These are phyloP conservation scores for Sporothrix schenckii DNA, from an alignment of 2,329 filamentous ascomycete genomes.

Conservation along the genomic window DNA sequence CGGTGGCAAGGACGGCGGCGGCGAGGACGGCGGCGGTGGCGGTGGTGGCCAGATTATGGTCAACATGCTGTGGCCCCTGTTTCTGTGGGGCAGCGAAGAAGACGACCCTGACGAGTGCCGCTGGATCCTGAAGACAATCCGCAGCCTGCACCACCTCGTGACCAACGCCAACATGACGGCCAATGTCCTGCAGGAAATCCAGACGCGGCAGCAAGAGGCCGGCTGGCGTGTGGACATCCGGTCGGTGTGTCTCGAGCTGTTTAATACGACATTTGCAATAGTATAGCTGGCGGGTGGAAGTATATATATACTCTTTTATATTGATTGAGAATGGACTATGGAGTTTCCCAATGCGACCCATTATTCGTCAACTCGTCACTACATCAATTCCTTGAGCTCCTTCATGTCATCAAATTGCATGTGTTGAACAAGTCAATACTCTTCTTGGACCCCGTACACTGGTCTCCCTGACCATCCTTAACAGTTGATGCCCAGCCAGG, in stretches of 20 bases:
- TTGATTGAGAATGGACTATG: not conserved
- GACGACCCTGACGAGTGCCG: constrained; percentile 16
- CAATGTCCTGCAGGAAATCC: constrained; percentile 15
- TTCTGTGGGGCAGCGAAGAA: constrained; percentile 18
- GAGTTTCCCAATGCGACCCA: too few relatives aligned
- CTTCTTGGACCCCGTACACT: not conserved
- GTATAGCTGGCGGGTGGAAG: not conserved
- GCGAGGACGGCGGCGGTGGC: not conserved
- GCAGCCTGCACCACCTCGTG: constrained; percentile 2
- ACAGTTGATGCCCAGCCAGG: not conserved
- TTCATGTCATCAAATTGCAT: not conserved
- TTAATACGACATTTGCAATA: constrained; percentile 8
- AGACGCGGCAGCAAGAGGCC: constrained; percentile 14
- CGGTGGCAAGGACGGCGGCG: not conserved
- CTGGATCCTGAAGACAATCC: constrained; percentile 15
- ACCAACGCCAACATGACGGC: constrained; percentile 17
- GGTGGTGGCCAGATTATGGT: constrained; percentile 3
- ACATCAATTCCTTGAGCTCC: too few relatives aligned
- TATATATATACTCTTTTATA: not conserved
- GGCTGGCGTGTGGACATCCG: constrained; percentile 12
- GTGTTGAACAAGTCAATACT: not conserved
- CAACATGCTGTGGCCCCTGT: constrained; percentile 24
- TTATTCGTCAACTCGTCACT: too few relatives aligned
- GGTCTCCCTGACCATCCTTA: not conserved
- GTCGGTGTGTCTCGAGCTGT: constrained; percentile 1